Evolutionary conservation across 768 basidiomycete genomes (phyloP).

Genomic region (Chiua virens): DNA sequence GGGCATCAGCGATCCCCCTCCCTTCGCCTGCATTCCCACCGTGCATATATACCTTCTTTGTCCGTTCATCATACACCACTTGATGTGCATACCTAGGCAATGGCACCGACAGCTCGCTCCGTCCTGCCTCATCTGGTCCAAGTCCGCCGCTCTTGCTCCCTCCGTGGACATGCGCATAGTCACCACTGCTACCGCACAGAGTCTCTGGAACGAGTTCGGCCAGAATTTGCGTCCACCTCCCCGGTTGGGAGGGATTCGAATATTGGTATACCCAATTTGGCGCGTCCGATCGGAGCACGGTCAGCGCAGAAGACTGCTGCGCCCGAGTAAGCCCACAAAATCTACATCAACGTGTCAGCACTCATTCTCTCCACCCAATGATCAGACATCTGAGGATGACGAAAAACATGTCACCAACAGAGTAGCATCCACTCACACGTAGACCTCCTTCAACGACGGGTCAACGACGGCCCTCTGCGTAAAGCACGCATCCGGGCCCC

Average conservation of each 20-base stretch:
- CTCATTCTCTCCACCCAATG: too few relatives aligned
- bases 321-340: slow-evolving; percentile 61
- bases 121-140: neutral
- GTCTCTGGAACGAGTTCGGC: slow-evolving; percentile 29
- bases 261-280: slow-evolving; percentile 74
- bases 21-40: slow-evolving; percentile 69
- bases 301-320: slow-evolving; percentile 38
- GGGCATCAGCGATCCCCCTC: slow-evolving; percentile 14
- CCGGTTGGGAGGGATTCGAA: slow-evolving; percentile 46
- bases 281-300: slow-evolving; percentile 45
- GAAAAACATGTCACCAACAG: neutral
- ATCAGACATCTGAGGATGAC: too few relatives aligned
- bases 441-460: slow-evolving; percentile 60
- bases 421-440: slow-evolving; percentile 57
- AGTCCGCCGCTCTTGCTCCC: neutral
- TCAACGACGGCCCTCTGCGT: slow-evolving; percentile 76
- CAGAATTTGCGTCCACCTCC: slow-evolving; percentile 63
- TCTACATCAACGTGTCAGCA: slow-evolving; percentile 32
- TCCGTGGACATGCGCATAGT: neutral
- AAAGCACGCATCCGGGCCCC: slow-evolving; percentile 72
- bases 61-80: slow-evolving; percentile 65
- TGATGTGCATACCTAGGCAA: slow-evolving; percentile 75
- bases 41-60: slow-evolving; percentile 63
- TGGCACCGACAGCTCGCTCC: slow-evolving; percentile 39
- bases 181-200: neutral